These are phyloP conservation scores for Cenococcum geophilum DNA, from an alignment of 495 filamentous ascomycete species.

Conservation along the genomic window DNA sequence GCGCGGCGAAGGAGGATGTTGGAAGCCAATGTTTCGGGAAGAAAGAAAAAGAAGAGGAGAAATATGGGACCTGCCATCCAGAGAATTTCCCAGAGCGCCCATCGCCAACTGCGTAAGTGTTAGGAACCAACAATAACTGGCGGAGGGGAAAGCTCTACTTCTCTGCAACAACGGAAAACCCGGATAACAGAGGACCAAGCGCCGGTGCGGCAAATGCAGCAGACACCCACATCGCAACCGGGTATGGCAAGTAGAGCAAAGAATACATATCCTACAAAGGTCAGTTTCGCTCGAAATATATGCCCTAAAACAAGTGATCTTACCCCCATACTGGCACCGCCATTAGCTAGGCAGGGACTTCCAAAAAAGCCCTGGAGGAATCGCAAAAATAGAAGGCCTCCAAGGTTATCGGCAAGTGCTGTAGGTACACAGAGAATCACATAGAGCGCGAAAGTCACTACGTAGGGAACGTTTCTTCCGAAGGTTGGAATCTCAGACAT, in stretches of 20 bases:
- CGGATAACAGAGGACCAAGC: constrained; percentile 53
- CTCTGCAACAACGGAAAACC: constrained; percentile 51
- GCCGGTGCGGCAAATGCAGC: constrained; percentile 42
- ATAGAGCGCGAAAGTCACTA: constrained; percentile 33
- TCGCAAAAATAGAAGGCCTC: constrained; percentile 34
- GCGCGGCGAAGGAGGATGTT: constrained; percentile 52
- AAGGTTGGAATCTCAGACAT: constrained; percentile 32
- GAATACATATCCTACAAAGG: constrained; percentile 25
- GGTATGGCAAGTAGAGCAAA: constrained; percentile 43
- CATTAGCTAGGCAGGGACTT: constrained; percentile 23
- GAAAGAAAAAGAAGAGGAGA: constrained; percentile 45
- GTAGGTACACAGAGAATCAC: constrained; percentile 32
- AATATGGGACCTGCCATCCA: constrained; percentile 43
- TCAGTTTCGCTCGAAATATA: constrained; percentile 9
- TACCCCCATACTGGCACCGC: constrained; percentile 28
- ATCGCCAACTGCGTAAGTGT: constrained; percentile 28
- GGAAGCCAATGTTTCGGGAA: constrained; percentile 46
- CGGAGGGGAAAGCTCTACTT: neutral
- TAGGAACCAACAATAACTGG: neutral
- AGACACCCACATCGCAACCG: constrained; percentile 46
- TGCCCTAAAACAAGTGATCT: constrained; percentile 3
- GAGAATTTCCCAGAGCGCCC: constrained; percentile 39
- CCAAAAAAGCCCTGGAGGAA: constrained; percentile 24
- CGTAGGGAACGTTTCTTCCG: constrained; percentile 36
- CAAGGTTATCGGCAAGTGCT: constrained; percentile 34